Percentiles rank a stretch among this genome's conserved stretches.
phyloP scores from a whole-genome alignment of 2,329 filamentous ascomycete genomes.

The Xylariaceae sp. region DNA sequence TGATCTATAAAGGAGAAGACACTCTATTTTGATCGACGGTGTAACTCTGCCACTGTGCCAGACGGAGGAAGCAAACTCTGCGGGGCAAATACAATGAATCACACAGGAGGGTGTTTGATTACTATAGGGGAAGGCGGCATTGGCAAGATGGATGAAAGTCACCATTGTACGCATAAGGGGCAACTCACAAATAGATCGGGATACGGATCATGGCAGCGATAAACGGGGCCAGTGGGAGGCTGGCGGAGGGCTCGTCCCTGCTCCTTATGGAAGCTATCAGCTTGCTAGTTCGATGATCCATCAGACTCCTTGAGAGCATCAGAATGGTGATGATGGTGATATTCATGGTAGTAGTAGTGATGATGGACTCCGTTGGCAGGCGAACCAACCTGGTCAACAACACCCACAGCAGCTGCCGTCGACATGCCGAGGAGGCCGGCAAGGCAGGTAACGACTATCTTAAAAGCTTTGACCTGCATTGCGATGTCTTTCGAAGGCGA shows the following conservation, averaged over 20 bases:
- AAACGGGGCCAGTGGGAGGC: slow-evolving; percentile 11
- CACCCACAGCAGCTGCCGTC: slow-evolving; percentile 1
- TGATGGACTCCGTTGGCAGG: neutral
- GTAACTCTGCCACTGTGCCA: neutral
- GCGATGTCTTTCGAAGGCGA: neutral
- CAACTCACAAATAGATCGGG: slow-evolving; percentile 21
- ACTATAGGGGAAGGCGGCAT: too few species aligned
- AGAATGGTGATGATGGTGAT: too few species aligned
- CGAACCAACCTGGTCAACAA: neutral
- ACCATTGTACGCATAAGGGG: neutral
- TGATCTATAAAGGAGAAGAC: neutral
- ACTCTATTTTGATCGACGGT: neutral
- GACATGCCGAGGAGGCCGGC: slow-evolving; percentile 6
- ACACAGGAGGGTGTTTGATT: too few species aligned
- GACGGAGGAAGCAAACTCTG: neutral
- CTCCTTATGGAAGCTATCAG: neutral
- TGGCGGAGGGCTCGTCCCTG: slow-evolving; percentile 1
- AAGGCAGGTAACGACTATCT: slow-evolving; percentile 3
- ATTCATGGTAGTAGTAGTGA: neutral
- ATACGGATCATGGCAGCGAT: slow-evolving; percentile 23
- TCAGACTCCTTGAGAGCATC: too few species aligned
- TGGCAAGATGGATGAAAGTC: too few species aligned
- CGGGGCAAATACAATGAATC: neutral
- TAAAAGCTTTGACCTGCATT: slow-evolving; percentile 7
- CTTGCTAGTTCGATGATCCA: neutral